Evolutionary conservation across 2,329 filamentous ascomycete genomes (phyloP).

Genomic region (Cytospora mali): DNA sequence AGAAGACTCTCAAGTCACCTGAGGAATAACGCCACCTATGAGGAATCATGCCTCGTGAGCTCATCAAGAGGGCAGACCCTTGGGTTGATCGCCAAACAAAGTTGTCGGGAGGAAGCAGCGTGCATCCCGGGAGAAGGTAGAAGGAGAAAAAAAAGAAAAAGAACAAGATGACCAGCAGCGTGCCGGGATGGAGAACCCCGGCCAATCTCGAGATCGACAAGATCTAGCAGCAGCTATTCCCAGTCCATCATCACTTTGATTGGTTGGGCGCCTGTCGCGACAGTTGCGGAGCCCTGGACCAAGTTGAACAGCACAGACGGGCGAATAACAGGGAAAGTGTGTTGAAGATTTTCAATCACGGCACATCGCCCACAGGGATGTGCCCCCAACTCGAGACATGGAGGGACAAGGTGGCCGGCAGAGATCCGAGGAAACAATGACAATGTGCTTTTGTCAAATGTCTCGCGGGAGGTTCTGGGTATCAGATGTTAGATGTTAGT

Average conservation of each 20-base stretch:
- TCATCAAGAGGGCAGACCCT: background rate
- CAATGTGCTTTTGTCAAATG: too few species aligned
- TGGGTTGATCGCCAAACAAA: background rate
- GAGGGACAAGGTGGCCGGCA: background rate
- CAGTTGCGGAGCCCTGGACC: constrained; percentile 11
- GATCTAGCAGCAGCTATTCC: constrained; percentile 29
- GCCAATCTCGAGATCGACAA: constrained; percentile 25
- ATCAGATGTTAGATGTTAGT: too few species aligned
- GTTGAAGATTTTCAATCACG: background rate
- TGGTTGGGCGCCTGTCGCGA: constrained; percentile 27
- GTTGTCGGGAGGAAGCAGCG: background rate
- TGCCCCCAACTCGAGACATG: background rate
- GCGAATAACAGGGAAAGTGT: background rate
- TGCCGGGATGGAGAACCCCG: constrained; percentile 5
- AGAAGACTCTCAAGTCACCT: background rate
- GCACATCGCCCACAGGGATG: constrained; percentile 4
- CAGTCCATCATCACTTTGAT: constrained; percentile 21
- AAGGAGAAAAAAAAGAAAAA: background rate
- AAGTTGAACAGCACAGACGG: background rate
- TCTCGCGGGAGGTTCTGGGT: too few species aligned
- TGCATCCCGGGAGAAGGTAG: background rate
- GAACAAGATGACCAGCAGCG: background rate
- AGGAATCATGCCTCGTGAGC: background rate
- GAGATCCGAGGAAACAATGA: background rate
- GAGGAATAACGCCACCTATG: background rate